A percentile compares a stretch with the other conserved stretches of the same genome.
These are phyloP conservation scores for Dimargaris cristalligena DNA, from an alignment of 192 early-diverging fungal species.

Conservation along the genomic window DNA sequence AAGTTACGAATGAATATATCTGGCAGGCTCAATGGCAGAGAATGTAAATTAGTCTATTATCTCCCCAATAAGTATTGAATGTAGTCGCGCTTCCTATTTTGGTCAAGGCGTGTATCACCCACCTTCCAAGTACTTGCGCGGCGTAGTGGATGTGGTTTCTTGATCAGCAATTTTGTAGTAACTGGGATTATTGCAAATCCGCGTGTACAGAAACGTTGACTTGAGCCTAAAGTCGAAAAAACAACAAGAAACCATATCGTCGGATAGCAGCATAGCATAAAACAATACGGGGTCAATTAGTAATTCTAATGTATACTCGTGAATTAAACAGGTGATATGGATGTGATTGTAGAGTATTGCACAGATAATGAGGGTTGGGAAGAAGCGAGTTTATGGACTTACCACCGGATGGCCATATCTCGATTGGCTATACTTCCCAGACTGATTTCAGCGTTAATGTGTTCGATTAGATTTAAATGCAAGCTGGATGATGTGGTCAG, in stretches of 20 bases:
- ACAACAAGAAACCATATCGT: too few relatives aligned
- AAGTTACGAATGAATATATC: not conserved
- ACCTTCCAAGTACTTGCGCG: slow-evolving; percentile 2
- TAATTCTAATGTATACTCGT: too few relatives aligned
- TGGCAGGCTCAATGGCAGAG: not conserved
- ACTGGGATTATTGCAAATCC: not conserved
- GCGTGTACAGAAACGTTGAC: slow-evolving; percentile 7
- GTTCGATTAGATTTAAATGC: slow-evolving; percentile 8
- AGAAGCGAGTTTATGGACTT: not conserved
- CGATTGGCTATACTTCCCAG: not conserved
- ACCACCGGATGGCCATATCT: not conserved
- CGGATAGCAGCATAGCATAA: too few relatives aligned
- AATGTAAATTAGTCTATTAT: not conserved
- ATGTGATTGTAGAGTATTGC: not conserved
- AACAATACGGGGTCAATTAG: too few relatives aligned
- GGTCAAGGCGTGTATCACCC: too few relatives aligned
- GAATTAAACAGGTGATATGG: not conserved
- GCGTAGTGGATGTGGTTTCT: not conserved
- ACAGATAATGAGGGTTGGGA: not conserved
- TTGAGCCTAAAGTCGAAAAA: slow-evolving; percentile 9
- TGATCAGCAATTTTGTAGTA: not conserved
- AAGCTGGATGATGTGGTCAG: slow-evolving; percentile 13
- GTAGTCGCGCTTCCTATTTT: not conserved
- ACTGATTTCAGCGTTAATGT: slow-evolving; percentile 11
- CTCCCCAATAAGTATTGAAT: not conserved